Evolutionary conservation across 768 basidiomycete species (phyloP).

Genomic region (Daedalea quercina): DNA sequence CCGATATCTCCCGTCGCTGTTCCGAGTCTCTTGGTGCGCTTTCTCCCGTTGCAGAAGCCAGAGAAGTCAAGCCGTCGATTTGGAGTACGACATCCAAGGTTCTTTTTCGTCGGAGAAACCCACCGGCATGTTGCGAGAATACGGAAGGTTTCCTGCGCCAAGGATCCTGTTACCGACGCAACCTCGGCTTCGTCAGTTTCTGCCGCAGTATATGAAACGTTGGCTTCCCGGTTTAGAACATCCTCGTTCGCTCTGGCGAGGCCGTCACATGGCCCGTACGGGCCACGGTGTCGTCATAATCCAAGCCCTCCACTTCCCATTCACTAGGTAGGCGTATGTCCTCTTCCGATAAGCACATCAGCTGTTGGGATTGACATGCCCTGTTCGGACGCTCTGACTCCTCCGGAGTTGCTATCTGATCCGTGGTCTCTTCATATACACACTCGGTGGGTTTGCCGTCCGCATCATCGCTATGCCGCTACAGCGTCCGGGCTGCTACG

Average conservation of each 20-base stretch:
- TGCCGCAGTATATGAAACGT: background rate
- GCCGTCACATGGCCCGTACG: background rate
- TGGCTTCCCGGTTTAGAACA: background rate
- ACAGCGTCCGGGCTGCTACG: background rate
- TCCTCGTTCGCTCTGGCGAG: background rate
- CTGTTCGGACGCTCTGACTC: background rate
- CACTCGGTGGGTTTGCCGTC: background rate
- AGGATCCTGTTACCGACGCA: background rate
- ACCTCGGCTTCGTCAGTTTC: background rate
- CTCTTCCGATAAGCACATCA: background rate
- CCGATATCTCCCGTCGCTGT: background rate
- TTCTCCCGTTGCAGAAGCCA: background rate
- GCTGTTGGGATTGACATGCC: background rate
- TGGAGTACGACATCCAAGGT: background rate
- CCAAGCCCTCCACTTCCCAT: background rate
- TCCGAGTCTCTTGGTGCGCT: background rate
- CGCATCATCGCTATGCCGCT: constrained; percentile 1
- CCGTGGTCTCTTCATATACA: background rate
- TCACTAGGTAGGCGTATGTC: background rate
- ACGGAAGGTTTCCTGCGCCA: background rate
- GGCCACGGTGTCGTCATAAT: background rate
- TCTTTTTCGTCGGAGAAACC: background rate
- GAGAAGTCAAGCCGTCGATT: background rate
- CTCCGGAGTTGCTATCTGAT: background rate
- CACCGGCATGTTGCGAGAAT: background rate